These are phyloP conservation scores for Pseudopediastrum boryanum DNA, from an alignment of 139 green algal species.

Conservation along the genomic window DNA sequence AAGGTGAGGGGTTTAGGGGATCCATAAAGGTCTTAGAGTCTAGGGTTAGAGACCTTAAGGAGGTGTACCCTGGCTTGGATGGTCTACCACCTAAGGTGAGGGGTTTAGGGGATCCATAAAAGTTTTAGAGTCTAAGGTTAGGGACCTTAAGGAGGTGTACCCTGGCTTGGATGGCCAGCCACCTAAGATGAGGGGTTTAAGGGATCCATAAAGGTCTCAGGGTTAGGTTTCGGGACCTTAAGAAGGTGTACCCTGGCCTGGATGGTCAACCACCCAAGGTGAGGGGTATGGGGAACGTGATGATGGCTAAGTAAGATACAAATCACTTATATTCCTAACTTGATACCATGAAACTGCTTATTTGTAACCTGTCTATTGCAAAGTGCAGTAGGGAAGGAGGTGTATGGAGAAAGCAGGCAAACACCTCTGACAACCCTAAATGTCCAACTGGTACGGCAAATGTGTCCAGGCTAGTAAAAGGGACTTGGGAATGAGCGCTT, in stretches of 20 bases:
- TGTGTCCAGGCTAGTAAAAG: too few species aligned
- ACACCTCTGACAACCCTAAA: too few species aligned
- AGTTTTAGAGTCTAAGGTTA: background rate
- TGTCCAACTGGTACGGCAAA: too few species aligned
- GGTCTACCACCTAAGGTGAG: conserved; percentile 41
- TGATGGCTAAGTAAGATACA: too few species aligned
- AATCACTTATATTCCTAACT: too few species aligned
- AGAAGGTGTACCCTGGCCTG: conserved; percentile 72
- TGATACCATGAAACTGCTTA: too few species aligned
- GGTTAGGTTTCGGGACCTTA: conserved; percentile 48
- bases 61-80: background rate
- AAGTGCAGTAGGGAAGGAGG: too few species aligned
- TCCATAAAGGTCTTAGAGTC: background rate
- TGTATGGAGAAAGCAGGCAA: too few species aligned
- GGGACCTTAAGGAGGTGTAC: background rate
- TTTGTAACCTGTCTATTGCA: too few species aligned
- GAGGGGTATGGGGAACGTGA: too few species aligned
- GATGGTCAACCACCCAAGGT: background rate
- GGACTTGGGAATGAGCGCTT: too few species aligned
- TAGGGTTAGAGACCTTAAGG: background rate
- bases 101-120: background rate
- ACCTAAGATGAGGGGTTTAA: conserved; percentile 33
- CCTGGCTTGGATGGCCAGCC: background rate
- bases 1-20: conserved; percentile 29
- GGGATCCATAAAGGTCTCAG: background rate